Evolutionary conservation across 1,284 basidiomycete species (phyloP).

Genomic region (Rhodotorula sp.): DNA sequence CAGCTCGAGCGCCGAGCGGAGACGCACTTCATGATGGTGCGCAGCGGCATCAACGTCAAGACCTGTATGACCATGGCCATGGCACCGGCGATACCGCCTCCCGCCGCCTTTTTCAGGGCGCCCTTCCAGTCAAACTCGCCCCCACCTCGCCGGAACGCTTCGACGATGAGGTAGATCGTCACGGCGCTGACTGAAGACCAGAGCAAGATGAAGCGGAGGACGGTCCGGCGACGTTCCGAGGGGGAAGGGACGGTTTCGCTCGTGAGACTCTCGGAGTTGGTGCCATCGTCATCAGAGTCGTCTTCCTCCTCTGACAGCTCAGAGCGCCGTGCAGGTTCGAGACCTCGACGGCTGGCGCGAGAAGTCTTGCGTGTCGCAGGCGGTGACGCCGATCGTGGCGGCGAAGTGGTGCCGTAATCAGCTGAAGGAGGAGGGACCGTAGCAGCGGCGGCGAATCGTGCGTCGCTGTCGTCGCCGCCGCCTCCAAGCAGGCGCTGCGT

Average conservation of each 20-base stretch:
- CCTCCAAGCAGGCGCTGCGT: neutral
- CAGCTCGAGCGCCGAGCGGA: too few species aligned
- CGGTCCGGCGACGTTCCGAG: neutral
- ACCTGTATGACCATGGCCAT: slow-evolving; percentile 86
- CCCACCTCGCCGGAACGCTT: slow-evolving; percentile 31
- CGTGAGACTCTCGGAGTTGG: neutral
- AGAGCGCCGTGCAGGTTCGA: neutral
- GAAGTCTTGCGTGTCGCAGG: neutral
- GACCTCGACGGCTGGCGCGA: neutral
- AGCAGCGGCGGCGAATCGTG: neutral
- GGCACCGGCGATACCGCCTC: slow-evolving; percentile 55
- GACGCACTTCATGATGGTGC: slow-evolving; percentile 83
- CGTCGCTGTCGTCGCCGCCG: neutral
- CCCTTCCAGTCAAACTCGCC: slow-evolving; percentile 69
- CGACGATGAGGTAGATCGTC: slow-evolving; percentile 32
- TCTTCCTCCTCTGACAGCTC: neutral
- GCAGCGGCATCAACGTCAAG: slow-evolving; percentile 40
- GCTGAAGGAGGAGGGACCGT: neutral
- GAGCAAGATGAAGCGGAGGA: slow-evolving; percentile 28
- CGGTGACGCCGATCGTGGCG: neutral
- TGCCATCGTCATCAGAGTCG: neutral
- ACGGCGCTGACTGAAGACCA: slow-evolving; percentile 31
- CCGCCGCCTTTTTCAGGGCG: slow-evolving; percentile 72
- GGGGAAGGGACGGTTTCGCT: neutral
- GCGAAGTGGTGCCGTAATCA: slow-evolving; percentile 3